Evolutionary conservation across 2,329 filamentous ascomycete species (phyloP).

Genomic region (Fusarium zealandicum): DNA sequence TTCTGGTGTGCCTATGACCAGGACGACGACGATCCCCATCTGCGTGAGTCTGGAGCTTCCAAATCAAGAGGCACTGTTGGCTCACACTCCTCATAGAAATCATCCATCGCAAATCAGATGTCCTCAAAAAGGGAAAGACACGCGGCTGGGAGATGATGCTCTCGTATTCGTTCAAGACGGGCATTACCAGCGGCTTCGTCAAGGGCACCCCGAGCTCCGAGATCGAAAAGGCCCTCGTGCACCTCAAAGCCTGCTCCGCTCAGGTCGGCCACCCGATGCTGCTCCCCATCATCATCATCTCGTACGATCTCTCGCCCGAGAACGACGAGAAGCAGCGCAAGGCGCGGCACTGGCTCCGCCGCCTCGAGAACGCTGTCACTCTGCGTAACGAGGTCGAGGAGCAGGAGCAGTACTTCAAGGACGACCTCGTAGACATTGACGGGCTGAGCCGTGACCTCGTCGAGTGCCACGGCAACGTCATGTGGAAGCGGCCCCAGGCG

Average conservation of each 20-base stretch:
- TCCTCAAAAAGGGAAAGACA: conserved; percentile 68
- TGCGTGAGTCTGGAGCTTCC: conserved; percentile 53
- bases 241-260: conserved; percentile 57
- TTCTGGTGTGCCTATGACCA: conserved; percentile 67
- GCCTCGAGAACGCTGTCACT: conserved; percentile 67
- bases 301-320: conserved; percentile 62
- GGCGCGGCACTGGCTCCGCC: conserved; percentile 67
- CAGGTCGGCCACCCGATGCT: conserved; percentile 66
- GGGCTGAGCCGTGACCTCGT: conserved; percentile 67
- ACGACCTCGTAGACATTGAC: conserved; percentile 63
- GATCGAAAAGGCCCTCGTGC: conserved; percentile 56
- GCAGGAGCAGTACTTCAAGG: conserved; percentile 61
- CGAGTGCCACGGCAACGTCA: conserved; percentile 67
- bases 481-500: conserved; percentile 69
- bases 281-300: conserved; percentile 65
- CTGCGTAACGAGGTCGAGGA: conserved; percentile 67
- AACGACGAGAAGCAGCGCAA: conserved; percentile 69
- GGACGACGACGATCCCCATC: conserved; percentile 62
- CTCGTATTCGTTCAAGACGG: conserved; percentile 61
- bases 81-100: conserved; percentile 54
- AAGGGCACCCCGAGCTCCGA: conserved; percentile 68
- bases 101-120: conserved; percentile 70
- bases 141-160: conserved; percentile 71
- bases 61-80: not conserved
- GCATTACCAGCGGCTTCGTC: conserved; percentile 66